Base-by-base conservation (phyloP, 2,329 filamentous ascomycete species). In the Emergomyces pasteurianus region DNA sequence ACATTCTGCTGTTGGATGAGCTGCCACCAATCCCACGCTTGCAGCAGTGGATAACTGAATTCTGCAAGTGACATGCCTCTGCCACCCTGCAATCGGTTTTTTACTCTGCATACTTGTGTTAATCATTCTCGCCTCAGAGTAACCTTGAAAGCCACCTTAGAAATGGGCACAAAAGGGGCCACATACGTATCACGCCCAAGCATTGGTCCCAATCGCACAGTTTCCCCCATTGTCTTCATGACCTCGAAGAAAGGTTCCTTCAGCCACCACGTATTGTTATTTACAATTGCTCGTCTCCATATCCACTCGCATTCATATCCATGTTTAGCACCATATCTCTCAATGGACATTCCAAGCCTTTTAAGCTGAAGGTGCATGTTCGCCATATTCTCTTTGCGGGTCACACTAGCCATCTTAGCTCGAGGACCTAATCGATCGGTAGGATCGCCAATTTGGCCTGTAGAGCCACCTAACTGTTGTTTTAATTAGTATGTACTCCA, bases 21-120 rank as follows among this genome's bases (percentile, higher is more conserved):
- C 67, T 89, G 81, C 89, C 90, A 97, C 84, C 92, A 99, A 73
- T 99, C 94, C 88, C 92, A 97, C 26, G 88, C 91, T 72, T 99
- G 94, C 68, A 97, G 84, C 18, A 99, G 77, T 0, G 95, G 94
- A 70, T 99, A 99, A 49, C 86, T 83, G 73, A 99, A 96, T 72
- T 99, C 94, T 42, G 90, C 87, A 68, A 95, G 88, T 0, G 92
- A 95, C 87, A 99, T 92, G 67, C 94, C 95, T 65, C 94, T 89
- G 43, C 90, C 90, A 59, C 86, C 86, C n/a, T 83, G 82, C 79
- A 97, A 81, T 70, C 91, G 90, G 61, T 85, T 86, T 74, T 90
- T 94, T 60, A 95, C 91, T 40, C 84, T 86, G 43, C 23, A 59
- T n/a, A 5, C 21, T 43, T 43, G 23, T 46, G 34, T 60, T 47